These are phyloP conservation scores for Nemophila menziesii DNA, from an alignment of 257 asterid species.

Conservation along the genomic window DNA sequence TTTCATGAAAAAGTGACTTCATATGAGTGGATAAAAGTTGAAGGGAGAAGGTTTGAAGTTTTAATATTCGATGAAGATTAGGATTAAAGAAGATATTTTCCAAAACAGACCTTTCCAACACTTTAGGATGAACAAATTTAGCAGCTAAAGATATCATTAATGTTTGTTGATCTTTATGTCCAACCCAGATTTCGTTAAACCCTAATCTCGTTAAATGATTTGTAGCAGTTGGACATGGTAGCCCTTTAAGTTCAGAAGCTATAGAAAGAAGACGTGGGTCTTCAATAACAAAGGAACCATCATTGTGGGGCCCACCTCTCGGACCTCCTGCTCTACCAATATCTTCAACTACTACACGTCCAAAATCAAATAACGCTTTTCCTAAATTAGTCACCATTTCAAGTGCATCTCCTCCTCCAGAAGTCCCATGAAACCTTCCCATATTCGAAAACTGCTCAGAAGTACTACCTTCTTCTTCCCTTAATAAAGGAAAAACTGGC, in stretches of 20 bases:
- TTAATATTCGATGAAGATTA: slow-evolving; percentile 49
- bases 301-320: slow-evolving; percentile 27
- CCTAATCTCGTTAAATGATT: slow-evolving; percentile 56
- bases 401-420: slow-evolving; percentile 78
- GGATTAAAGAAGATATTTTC: slow-evolving; percentile 45
- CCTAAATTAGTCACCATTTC: slow-evolving; percentile 88
- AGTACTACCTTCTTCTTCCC: slow-evolving; percentile 22
- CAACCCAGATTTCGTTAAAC: slow-evolving; percentile 65
- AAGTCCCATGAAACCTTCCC: slow-evolving; percentile 24
- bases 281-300: slow-evolving; percentile 32
- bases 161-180: slow-evolving; percentile 64
- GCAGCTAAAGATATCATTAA: slow-evolving; percentile 57
- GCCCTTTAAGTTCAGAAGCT: slow-evolving; percentile 64
- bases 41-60: slow-evolving; percentile 61
- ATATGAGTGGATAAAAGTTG: slow-evolving; percentile 61
- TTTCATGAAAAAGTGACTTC: slow-evolving; percentile 62
- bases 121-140: slow-evolving; percentile 74
- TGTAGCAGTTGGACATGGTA: slow-evolving; percentile 84
- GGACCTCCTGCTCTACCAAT: slow-evolving; percentile 68
- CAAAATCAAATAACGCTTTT: slow-evolving; percentile 82
- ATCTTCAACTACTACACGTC: slow-evolving; percentile 94
- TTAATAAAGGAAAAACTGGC: slow-evolving; percentile 26
- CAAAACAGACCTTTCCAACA: slow-evolving; percentile 66
- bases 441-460: slow-evolving; percentile 31
- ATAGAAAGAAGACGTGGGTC: slow-evolving; percentile 37